Evolutionary conservation across 176 grass and related monocot genomes (phyloP).

Genomic region (Zoysia japonica): DNA sequence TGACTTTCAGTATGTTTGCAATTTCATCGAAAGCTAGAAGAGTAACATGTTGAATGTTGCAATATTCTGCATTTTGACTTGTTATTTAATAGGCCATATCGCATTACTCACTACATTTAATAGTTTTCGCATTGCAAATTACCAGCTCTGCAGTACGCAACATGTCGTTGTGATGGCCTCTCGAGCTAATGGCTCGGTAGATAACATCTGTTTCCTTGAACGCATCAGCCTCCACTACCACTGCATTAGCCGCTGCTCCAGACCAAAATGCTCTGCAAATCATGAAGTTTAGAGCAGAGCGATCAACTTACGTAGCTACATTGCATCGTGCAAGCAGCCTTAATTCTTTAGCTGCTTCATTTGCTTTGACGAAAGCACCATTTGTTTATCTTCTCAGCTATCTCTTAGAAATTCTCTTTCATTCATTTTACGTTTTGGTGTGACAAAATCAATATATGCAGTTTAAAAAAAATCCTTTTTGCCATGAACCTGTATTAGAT

Average conservation of each 20-base stretch:
- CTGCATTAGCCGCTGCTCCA: slow-evolving; percentile 63
- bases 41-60: neutral
- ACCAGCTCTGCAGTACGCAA: slow-evolving; percentile 87
- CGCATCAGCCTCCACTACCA: slow-evolving; percentile 92
- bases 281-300: slow-evolving; percentile 8
- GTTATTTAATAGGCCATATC: neutral
- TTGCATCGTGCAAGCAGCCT: neutral
- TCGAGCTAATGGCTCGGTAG: slow-evolving; percentile 83
- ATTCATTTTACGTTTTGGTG: neutral
- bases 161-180: slow-evolving; percentile 96
- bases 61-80: neutral
- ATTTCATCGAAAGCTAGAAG: neutral
- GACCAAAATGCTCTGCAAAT: slow-evolving; percentile 80
- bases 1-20: neutral
- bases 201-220: slow-evolving; percentile 92
- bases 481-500: neutral
- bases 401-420: neutral
- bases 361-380: neutral
- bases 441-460: neutral
- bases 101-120: neutral
- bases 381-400: neutral
- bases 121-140: slow-evolving; percentile 5
- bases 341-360: slow-evolving; percentile 6
- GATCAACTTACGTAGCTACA: slow-evolving; percentile 2
- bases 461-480: neutral